These are phyloP conservation scores for Lepidopterella palustris DNA, from an alignment of 495 filamentous ascomycete species.

Conservation along the genomic window DNA sequence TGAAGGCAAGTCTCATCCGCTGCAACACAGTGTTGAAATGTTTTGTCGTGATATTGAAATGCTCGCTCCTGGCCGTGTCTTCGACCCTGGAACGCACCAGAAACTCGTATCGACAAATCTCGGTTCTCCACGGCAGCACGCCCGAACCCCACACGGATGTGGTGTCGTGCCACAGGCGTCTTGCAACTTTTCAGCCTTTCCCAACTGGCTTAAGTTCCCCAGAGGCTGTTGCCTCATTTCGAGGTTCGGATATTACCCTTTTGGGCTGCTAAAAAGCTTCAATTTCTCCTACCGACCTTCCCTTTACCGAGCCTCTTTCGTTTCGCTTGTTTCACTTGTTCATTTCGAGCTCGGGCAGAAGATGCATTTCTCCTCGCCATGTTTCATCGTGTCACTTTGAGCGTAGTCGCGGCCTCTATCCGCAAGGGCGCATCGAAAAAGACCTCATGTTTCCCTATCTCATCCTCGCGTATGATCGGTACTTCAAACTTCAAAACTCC, in stretches of 20 bases:
- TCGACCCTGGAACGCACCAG: background rate
- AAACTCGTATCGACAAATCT: background rate
- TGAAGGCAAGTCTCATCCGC: no score
- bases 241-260: background rate
- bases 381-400: background rate
- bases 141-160: background rate
- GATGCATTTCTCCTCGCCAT: background rate
- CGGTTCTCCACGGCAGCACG: background rate
- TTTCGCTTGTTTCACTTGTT: background rate
- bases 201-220: no score
- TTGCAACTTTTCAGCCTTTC: no score
- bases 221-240: background rate
- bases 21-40: background rate
- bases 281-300: background rate
- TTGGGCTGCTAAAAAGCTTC: conserved; percentile 1
- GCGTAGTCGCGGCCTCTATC: background rate
- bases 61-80: background rate
- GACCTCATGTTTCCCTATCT: no score
- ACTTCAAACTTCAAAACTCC: no score
- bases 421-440: no score
- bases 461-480: no score
- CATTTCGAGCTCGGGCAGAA: background rate
- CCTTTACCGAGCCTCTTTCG: background rate
- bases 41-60: background rate
- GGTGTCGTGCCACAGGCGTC: no score